Conservation (phyloP, 179 eudicot genomes). For the Carnegiea gigantea region DNA sequence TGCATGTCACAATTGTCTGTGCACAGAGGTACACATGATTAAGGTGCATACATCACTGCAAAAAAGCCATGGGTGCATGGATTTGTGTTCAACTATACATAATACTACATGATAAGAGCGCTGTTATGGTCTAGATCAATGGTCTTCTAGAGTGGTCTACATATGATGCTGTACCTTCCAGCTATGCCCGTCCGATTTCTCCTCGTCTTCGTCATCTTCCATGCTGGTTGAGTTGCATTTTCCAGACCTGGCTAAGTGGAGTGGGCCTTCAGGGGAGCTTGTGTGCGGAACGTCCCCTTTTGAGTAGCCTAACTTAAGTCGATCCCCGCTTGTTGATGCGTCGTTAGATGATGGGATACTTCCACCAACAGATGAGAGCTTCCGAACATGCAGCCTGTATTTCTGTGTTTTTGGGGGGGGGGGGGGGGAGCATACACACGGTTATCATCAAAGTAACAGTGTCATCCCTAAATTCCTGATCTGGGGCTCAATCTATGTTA, state of each 20-base stretch:
- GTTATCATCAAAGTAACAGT: not conserved
- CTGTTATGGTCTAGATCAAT: not conserved
- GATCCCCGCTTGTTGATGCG: constrained; percentile 5
- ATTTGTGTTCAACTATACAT: constrained; percentile 11
- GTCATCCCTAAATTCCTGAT: not conserved
- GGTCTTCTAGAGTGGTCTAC: constrained; percentile 1
- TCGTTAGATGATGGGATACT: constrained; percentile 18
- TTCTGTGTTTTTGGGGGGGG: constrained; percentile 25
- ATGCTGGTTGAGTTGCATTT: constrained; percentile 29
- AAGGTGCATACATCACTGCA: no score
- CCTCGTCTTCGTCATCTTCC: constrained; percentile 32
- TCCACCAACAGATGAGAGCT: constrained; percentile 19
- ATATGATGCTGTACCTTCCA: constrained; percentile 20
- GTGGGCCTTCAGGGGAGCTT: constrained; percentile 34
- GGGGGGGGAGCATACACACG: not conserved
- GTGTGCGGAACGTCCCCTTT: constrained; percentile 21
- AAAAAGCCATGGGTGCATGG: not conserved
- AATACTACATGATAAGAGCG: not conserved
- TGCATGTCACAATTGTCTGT: not conserved
- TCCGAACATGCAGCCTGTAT: constrained; percentile 39
- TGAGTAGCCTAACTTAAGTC: constrained; percentile 24
- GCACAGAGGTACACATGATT: no score
- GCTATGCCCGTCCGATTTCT: constrained; percentile 37
- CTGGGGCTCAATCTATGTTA: not conserved
- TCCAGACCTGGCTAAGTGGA: constrained; percentile 22